phyloP scores from a whole-genome alignment of 2,329 filamentous ascomycete species.

The Zymoseptoria passerinii region DNA sequence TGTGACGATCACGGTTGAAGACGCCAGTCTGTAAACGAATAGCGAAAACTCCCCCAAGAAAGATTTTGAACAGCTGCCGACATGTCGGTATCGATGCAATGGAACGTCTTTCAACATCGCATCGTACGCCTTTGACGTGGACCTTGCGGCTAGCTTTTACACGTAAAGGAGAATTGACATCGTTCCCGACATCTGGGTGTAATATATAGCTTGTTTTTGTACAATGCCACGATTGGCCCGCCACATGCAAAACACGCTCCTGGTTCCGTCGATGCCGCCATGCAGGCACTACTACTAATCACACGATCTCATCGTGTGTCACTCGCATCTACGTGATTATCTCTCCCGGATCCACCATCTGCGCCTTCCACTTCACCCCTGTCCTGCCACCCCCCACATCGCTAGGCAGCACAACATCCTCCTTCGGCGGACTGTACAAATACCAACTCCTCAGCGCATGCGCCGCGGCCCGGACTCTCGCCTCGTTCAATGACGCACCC shows the following conservation, averaged over 20 bases:
- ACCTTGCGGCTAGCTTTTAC: neutral
- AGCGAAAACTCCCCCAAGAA: neutral
- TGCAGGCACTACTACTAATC: slow-evolving; percentile 3
- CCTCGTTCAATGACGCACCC: slow-evolving; percentile 68
- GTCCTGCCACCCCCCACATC: slow-evolving; percentile 30
- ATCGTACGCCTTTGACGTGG: no score
- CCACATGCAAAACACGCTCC: neutral
- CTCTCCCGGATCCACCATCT: slow-evolving; percentile 51
- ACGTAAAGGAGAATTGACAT: neutral
- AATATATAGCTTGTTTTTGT: neutral
- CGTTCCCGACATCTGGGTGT: neutral
- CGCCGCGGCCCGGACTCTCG: slow-evolving; percentile 70
- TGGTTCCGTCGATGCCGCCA: neutral
- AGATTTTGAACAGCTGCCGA: neutral
- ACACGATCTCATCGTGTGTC: neutral
- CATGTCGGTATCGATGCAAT: neutral
- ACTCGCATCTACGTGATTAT: slow-evolving; percentile 35
- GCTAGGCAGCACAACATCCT: slow-evolving; percentile 45
- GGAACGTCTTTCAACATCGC: neutral
- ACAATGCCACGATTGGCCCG: neutral
- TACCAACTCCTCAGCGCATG: slow-evolving; percentile 91
- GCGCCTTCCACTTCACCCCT: slow-evolving; percentile 42
- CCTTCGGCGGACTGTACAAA: slow-evolving; percentile 68
- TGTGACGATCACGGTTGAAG: neutral
- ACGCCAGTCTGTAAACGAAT: neutral